phyloP scores from a whole-genome alignment of 352 stramenopile species.

The Globisporangium uncinulatum region DNA sequence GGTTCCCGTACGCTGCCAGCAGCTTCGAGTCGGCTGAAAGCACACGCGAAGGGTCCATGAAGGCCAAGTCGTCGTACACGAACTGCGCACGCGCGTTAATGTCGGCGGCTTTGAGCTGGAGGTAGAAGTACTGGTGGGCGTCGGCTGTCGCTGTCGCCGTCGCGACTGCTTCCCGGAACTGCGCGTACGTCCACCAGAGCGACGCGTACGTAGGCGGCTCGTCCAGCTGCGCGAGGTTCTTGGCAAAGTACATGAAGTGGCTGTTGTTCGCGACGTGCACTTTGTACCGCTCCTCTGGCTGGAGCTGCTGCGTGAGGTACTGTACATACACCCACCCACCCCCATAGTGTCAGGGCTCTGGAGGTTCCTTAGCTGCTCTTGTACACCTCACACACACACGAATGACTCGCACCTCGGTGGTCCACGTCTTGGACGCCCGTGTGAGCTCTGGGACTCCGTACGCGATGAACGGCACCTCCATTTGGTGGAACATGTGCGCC shows the following conservation, averaged over 20 bases:
- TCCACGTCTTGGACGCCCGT: constrained; percentile 74
- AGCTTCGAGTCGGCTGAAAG: constrained; percentile 25
- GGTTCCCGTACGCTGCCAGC: constrained; percentile 32
- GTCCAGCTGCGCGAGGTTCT: constrained; percentile 22
- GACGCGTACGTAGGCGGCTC: constrained; percentile 42
- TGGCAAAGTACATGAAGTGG: constrained; percentile 95
- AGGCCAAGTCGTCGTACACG: constrained; percentile 85
- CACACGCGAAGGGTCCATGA: constrained; percentile 87
- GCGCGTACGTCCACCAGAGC: constrained; percentile 47
- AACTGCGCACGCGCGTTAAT: constrained; percentile 38
- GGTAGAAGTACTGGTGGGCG: constrained; percentile 43
- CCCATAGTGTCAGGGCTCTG: too few species aligned
- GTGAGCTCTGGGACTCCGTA: constrained; percentile 88
- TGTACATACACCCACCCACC: too few species aligned
- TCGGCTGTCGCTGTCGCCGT: constrained; percentile 14
- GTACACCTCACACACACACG: too few species aligned
- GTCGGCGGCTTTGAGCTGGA: constrained; percentile 51
- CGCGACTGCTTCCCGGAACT: constrained; percentile 40
- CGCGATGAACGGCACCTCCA: constrained; percentile 93
- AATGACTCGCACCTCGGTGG: constrained; percentile 38
- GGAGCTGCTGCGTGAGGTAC: constrained; percentile 49
- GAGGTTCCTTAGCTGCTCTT: too few species aligned
- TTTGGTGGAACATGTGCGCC: constrained; percentile 83
- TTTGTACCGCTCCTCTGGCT: constrained; percentile 32
- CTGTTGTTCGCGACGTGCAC: constrained; percentile 80